A percentile compares a stretch with the other conserved stretches of the same genome.
phyloP scores from a whole-genome alignment of 345 rosid genomes.

The Anacardium occidentale region DNA sequence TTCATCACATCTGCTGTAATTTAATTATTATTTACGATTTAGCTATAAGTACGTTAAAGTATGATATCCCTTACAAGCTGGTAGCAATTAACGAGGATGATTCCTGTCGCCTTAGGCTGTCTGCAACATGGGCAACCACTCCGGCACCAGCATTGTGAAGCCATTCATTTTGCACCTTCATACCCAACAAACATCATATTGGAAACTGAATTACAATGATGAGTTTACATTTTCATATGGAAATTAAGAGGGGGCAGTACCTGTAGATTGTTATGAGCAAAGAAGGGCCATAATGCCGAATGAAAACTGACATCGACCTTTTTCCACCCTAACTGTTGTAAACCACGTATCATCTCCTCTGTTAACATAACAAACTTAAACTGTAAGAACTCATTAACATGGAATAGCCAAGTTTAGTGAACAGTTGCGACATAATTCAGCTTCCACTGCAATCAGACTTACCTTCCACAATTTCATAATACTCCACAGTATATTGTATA shows the following conservation, averaged over 20 bases:
- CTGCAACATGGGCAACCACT: slow-evolving; percentile 92
- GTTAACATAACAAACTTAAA: slow-evolving; percentile 27
- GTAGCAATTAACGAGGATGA: slow-evolving; percentile 53
- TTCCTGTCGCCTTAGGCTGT: slow-evolving; percentile 84
- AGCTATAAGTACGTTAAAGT: slow-evolving; percentile 5
- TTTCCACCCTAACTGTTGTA: slow-evolving; percentile 90
- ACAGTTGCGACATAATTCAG: not conserved
- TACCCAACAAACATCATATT: not conserved
- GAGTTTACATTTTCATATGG: not conserved
- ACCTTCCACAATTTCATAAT: slow-evolving; percentile 93
- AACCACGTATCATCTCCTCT: slow-evolving; percentile 93
- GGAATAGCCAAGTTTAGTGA: not conserved
- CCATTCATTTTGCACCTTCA: slow-evolving; percentile 89
- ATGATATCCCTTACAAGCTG: slow-evolving; percentile 48
- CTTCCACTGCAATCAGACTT: slow-evolving; percentile 1
- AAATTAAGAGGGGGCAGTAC: slow-evolving; percentile 35
- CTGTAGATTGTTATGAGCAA: slow-evolving; percentile 93
- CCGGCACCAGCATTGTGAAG: slow-evolving; percentile 83
- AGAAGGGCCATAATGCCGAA: slow-evolving; percentile 88
- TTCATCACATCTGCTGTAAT: not conserved
- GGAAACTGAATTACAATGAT: not conserved
- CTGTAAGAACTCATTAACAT: not conserved
- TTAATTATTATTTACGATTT: not conserved
- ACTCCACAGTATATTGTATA: slow-evolving; percentile 57
- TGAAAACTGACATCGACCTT: slow-evolving; percentile 97